Evolutionary conservation across 2,329 filamentous ascomycete genomes (phyloP).

Genomic region (Arthrinium puccinioides): DNA sequence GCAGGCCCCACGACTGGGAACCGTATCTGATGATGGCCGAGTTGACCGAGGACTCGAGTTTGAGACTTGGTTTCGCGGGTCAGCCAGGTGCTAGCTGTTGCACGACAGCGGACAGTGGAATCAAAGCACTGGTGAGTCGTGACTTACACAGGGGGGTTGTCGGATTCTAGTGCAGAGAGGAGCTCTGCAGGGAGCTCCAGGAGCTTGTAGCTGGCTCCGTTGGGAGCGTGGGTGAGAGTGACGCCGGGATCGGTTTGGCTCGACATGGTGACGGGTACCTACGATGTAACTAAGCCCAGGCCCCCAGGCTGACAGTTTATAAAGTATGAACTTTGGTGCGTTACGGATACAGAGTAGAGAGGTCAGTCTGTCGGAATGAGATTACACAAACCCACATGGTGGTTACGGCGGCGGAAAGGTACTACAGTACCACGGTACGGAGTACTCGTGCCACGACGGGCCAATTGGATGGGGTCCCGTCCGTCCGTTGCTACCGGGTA

Average conservation of each 20-base stretch:
- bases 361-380: no score
- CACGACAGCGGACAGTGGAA: neutral
- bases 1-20: conserved; percentile 48
- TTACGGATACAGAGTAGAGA: no score
- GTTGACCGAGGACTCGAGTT: conserved; percentile 40
- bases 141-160: conserved; percentile 44
- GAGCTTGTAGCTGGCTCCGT: conserved; percentile 48
- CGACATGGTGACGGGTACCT: conserved; percentile 1
- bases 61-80: conserved; percentile 33
- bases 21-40: conserved; percentile 46
- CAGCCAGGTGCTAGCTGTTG: neutral
- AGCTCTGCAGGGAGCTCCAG: conserved; percentile 56
- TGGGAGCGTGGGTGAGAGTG: conserved; percentile 40
- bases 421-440: no score
- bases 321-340: no score
- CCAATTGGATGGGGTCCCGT: no score
- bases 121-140: neutral
- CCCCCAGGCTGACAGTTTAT: no score
- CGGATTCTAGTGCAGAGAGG: conserved; percentile 45
- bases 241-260: conserved; percentile 36
- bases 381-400: no score
- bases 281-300: no score
- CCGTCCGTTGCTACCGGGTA: no score
- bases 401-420: no score
- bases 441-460: no score